A percentile compares a stretch with the other conserved stretches of the same genome.
These are phyloP conservation scores for Phytophthora citricola DNA, from an alignment of 352 stramenopile species.

Conservation along the genomic window DNA sequence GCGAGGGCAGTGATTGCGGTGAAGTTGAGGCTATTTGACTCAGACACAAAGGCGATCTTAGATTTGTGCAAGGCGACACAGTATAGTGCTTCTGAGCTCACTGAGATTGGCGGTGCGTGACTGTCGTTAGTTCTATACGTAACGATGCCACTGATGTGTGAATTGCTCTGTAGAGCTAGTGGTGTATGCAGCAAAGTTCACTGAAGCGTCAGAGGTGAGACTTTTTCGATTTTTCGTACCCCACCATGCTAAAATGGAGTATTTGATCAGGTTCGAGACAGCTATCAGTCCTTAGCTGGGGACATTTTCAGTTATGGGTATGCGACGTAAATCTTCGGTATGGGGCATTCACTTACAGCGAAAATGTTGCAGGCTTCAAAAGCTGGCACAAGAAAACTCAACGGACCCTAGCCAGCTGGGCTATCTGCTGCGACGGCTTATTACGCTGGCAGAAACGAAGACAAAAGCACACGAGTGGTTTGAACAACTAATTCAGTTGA, in stretches of 20 bases:
- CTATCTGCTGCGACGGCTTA: conserved; percentile 71
- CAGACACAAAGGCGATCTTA: conserved; percentile 58
- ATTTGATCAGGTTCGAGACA: conserved; percentile 49
- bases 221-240: background rate
- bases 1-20: conserved; percentile 54
- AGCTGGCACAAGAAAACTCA: conserved; percentile 53
- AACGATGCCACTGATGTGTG: conserved; percentile 1
- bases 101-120: conserved; percentile 60
- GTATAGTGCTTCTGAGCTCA: conserved; percentile 39
- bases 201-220: conserved; percentile 52
- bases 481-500: conserved; percentile 66
- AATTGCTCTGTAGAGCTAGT: conserved; percentile 55
- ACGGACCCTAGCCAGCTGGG: conserved; percentile 45
- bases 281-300: conserved; percentile 61
- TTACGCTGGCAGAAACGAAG: conserved; percentile 59
- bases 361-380: conserved; percentile 55
- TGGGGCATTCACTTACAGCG: background rate
- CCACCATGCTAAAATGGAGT: conserved; percentile 3
- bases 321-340: background rate
- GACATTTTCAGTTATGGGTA: conserved; percentile 74
- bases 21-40: conserved; percentile 68
- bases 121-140: background rate
- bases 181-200: conserved; percentile 59
- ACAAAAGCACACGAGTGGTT: conserved; percentile 58
- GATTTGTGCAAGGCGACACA: conserved; percentile 59